Base-by-base conservation (phyloP, 2,329 filamentous ascomycete species). In the Ascochyta viciae-villosae region DNA sequence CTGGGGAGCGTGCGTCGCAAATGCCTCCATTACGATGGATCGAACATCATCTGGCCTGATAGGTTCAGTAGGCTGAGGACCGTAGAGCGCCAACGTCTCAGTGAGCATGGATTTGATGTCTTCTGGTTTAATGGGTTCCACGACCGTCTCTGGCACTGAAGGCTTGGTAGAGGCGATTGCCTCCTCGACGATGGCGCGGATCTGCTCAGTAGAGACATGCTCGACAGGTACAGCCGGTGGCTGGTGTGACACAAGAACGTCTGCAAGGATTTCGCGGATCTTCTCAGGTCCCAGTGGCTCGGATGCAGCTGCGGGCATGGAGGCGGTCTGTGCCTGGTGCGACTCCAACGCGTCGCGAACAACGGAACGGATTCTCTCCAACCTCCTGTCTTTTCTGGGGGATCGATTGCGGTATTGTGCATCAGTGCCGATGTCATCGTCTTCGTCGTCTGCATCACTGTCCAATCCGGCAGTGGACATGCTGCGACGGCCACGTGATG, bases 391-490 rank as follows among this genome's bases (percentile, higher is more conserved):
- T 58, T 88, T 85, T 54, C 86, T 85, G 16, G 92, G 91, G 64
- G 93, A 97, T 64, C 88, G 83, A 6, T 90, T 89, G 47, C 91
- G 87, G 51, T 71, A 86, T 82, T 60, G 82, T 78, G 56, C 65
- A 71, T 75, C 53, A 15, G 67, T 88, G 67, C 78, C 79, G 38
- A 81, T 77, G 35, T 84, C 90, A 22, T 96, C 92, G 63, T 96
- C 93, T 71, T 96, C 92, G 60, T 96, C 93, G 73, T 98, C 94
- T 10, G 95, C 94, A 77, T 98, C 95, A 72, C 94, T 97, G 56
- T 96, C 87, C 43, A 85, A 82, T 3, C 81, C 78, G 27, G 92
- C 74, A n/a, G 82, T 85, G 42, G 90, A 93, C 37, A 86, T 76
- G 73, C 88, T 91, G 64, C 87, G 85, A 62, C 85, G 81, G 51